These are phyloP conservation scores for Blastobotrys indianensis DNA, from an alignment of 1,139 yeast genomes.

Conservation along the genomic window DNA sequence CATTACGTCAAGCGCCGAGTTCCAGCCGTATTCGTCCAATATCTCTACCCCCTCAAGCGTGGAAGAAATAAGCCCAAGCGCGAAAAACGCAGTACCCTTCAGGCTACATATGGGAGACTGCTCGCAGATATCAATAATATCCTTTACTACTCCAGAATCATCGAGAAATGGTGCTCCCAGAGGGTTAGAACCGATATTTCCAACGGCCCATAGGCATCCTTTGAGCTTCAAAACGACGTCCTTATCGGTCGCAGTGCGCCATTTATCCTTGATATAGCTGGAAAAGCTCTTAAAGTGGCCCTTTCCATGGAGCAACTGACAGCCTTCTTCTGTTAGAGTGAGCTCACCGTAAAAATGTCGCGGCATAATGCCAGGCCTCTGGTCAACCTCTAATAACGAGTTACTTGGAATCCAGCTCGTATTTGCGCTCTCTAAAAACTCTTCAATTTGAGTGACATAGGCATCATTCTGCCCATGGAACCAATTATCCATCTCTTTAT, in stretches of 20 bases:
- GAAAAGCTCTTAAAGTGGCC: slow-evolving; percentile 46
- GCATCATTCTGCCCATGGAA: slow-evolving; percentile 47
- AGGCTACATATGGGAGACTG: slow-evolving; percentile 56
- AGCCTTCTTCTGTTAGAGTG: slow-evolving; percentile 77
- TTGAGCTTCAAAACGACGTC: slow-evolving; percentile 45
- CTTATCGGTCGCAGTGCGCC: slow-evolving; percentile 15
- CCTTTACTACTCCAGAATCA: slow-evolving; percentile 50
- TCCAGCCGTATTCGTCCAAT: slow-evolving; percentile 80
- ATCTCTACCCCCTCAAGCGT: slow-evolving; percentile 80
- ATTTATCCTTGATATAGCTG: slow-evolving; percentile 33
- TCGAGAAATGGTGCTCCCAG: slow-evolving; percentile 66
- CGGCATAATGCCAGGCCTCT: slow-evolving; percentile 35
- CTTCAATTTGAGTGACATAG: slow-evolving; percentile 51
- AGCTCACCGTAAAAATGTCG: slow-evolving; percentile 75
- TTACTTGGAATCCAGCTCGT: slow-evolving; percentile 16
- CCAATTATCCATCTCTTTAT: slow-evolving; percentile 56
- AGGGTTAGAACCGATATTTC: slow-evolving; percentile 62
- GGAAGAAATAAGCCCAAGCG: slow-evolving; percentile 65
- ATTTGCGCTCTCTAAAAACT: slow-evolving; percentile 32
- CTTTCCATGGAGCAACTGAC: slow-evolving; percentile 42
- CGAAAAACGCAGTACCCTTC: slow-evolving; percentile 71
- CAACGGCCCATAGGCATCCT: slow-evolving; percentile 83
- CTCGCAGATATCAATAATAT: slow-evolving; percentile 49
- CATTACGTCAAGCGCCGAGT: slow-evolving; percentile 49
- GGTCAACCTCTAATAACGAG: slow-evolving; percentile 7